These are phyloP conservation scores for Penicillium alfredii DNA, from an alignment of 495 filamentous ascomycete genomes.

Conservation along the genomic window DNA sequence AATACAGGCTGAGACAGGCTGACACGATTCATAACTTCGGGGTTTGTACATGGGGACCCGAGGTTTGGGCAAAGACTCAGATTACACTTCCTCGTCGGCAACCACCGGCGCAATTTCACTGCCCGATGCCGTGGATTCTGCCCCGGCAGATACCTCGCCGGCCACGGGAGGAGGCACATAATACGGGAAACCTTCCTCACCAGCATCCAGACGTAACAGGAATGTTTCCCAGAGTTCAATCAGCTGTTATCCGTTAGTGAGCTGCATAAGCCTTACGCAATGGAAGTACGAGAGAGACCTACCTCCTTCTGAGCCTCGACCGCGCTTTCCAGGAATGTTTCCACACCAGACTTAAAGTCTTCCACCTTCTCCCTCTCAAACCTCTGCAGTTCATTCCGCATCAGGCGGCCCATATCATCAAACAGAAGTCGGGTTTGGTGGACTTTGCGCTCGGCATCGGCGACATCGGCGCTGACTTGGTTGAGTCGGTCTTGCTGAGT, in stretches of 20 bases:
- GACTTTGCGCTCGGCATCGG: slow-evolving; percentile 87
- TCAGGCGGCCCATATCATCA: slow-evolving; percentile 94
- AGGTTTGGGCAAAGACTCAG: not conserved
- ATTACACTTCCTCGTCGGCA: slow-evolving; percentile 17
- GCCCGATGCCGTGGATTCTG: slow-evolving; percentile 20
- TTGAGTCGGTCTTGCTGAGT: slow-evolving; percentile 91
- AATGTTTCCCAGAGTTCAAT: slow-evolving; percentile 99
- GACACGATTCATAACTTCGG: not conserved
- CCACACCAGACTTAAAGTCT: slow-evolving; percentile 96
- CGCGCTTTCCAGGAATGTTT: slow-evolving; percentile 93
- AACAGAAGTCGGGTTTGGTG: slow-evolving; percentile 85
- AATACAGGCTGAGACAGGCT: not conserved
- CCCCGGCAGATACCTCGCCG: slow-evolving; percentile 9
- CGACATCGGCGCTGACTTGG: slow-evolving; percentile 85
- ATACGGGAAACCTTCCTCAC: slow-evolving; percentile 78
- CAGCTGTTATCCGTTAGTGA: slow-evolving; percentile 51
- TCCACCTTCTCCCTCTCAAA: slow-evolving; percentile 98
- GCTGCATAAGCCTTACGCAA: not conserved
- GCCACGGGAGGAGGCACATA: slow-evolving; percentile 52
- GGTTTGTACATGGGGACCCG: slow-evolving; percentile 5
- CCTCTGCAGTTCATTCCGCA: slow-evolving; percentile 83
- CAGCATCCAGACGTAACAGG: slow-evolving; percentile 87
- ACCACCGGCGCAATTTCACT: slow-evolving; percentile 21
- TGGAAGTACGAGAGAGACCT: slow-evolving; percentile 18
- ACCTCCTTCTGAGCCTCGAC: slow-evolving; percentile 99